Percentiles rank a stretch among this genome's conserved stretches.
phyloP scores from a whole-genome alignment of 2,329 filamentous ascomycete species.

The Apiospora rasikravindrae region DNA sequence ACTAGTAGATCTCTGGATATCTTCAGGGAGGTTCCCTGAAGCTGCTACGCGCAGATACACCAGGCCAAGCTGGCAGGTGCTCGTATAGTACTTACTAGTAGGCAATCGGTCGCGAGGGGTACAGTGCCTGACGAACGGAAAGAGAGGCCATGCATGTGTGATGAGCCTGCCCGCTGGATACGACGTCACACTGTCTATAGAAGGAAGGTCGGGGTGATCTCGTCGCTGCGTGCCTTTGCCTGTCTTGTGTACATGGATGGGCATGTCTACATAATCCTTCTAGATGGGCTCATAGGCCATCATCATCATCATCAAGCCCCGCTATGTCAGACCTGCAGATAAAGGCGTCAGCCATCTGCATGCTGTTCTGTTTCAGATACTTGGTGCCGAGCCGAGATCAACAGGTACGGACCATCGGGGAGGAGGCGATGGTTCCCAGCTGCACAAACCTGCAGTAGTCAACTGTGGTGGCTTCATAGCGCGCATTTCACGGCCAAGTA shows the following conservation, averaged over 20 bases:
- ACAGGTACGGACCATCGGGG: neutral
- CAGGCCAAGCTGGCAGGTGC: neutral
- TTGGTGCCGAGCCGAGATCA: conserved; percentile 1
- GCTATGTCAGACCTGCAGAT: conserved; percentile 14
- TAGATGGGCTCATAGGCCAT: neutral
- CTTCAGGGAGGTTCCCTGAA: conserved; percentile 13
- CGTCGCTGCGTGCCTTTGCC: too few species aligned
- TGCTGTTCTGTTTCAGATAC: conserved; percentile 7
- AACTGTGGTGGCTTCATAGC: neutral
- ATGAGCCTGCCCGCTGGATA: neutral
- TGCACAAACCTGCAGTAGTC: conserved; percentile 11
- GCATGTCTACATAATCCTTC: neutral
- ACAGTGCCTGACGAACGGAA: neutral
- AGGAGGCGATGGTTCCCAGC: neutral
- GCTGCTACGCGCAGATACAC: neutral
- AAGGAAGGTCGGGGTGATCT: neutral
- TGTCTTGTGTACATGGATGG: neutral
- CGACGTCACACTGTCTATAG: neutral
- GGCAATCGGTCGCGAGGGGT: neutral
- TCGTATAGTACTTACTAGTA: neutral
- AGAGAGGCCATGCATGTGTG: neutral
- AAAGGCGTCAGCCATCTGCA: conserved; percentile 10
- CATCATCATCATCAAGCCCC: neutral
- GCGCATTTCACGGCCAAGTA: neutral
- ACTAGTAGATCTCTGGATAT: conserved; percentile 3